Percentiles rank a stretch among this genome's conserved stretches.
phyloP scores from a whole-genome alignment of 202 grass and related monocot genomes.

The Setaria viridis region DNA sequence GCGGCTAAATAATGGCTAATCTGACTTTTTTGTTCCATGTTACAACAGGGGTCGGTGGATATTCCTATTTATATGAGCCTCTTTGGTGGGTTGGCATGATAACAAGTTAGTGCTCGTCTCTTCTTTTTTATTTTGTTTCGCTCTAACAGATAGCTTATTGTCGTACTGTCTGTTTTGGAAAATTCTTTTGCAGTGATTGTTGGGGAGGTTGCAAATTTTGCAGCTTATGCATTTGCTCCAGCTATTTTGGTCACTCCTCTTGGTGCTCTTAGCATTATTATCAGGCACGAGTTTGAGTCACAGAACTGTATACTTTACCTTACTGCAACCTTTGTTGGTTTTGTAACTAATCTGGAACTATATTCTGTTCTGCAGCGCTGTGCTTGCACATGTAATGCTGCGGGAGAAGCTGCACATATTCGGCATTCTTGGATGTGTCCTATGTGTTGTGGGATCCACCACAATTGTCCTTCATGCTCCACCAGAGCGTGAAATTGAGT shows the following conservation, averaged over 20 bases:
- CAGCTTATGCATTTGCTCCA: slow-evolving; percentile 85
- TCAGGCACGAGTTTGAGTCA: slow-evolving; percentile 54
- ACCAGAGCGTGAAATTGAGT: slow-evolving; percentile 75
- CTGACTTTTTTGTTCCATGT: slow-evolving; percentile 25
- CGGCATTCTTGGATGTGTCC: slow-evolving; percentile 73
- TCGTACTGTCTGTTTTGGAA: neutral
- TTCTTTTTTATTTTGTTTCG: slow-evolving; percentile 14
- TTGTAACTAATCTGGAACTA: slow-evolving; percentile 2
- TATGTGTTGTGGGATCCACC: slow-evolving; percentile 85
- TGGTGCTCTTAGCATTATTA: slow-evolving; percentile 93
- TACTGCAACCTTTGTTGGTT: slow-evolving; percentile 7
- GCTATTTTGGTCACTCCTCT: slow-evolving; percentile 94
- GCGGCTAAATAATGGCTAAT: neutral
- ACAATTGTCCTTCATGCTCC: slow-evolving; percentile 88
- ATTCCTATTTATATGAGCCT: slow-evolving; percentile 74
- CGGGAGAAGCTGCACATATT: slow-evolving; percentile 81
- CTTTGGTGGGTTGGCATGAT: slow-evolving; percentile 85
- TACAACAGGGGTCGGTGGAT: slow-evolving; percentile 65
- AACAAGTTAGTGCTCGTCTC: slow-evolving; percentile 53
- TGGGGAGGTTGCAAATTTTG: slow-evolving; percentile 89
- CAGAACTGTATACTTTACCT: neutral
- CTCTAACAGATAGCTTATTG: slow-evolving; percentile 15
- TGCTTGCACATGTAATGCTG: slow-evolving; percentile 76
- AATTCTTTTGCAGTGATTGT: slow-evolving; percentile 71
- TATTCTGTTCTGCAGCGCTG: slow-evolving; percentile 52